These are phyloP conservation scores for Leucocoprinus birnbaumii DNA, from an alignment of 768 basidiomycete species.

Conservation along the genomic window DNA sequence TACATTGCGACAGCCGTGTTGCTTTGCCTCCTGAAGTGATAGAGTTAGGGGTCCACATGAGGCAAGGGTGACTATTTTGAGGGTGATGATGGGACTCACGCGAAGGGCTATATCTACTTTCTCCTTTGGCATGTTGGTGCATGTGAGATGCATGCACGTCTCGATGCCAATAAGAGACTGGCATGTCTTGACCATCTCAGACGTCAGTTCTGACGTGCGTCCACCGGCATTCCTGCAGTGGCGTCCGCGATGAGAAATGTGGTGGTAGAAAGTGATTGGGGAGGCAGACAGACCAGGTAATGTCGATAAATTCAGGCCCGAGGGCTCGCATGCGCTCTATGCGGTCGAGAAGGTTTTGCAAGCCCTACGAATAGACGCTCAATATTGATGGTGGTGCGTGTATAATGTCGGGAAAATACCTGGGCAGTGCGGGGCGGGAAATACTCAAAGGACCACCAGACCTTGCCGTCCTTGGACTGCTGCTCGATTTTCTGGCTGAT, in stretches of 20 bases:
- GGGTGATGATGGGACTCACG: slow-evolving; percentile 44
- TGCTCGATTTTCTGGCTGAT: slow-evolving; percentile 92
- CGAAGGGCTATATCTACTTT: slow-evolving; percentile 90
- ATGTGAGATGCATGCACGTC: slow-evolving; percentile 98
- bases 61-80: background rate
- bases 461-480: slow-evolving; percentile 77
- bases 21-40: slow-evolving; percentile 76
- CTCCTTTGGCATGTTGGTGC: slow-evolving; percentile 96
- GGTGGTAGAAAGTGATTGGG: background rate
- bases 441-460: slow-evolving; percentile 99
- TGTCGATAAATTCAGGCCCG: slow-evolving; percentile 97
- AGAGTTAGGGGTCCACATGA: slow-evolving; percentile 2
- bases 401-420: slow-evolving; percentile 37
- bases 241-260: background rate
- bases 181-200: slow-evolving; percentile 92
- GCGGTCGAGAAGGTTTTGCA: slow-evolving; percentile 96
- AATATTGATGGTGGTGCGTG: background rate
- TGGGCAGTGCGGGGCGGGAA: slow-evolving; percentile 96
- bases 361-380: slow-evolving; percentile 45
- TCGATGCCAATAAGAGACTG: slow-evolving; percentile 92
- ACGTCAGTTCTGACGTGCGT: slow-evolving; percentile 90
- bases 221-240: slow-evolving; percentile 89
- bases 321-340: slow-evolving; percentile 96
- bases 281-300: slow-evolving; percentile 72
- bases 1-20: slow-evolving; percentile 87